Base-by-base conservation (phyloP, 2,329 filamentous ascomycete genomes). In the Colletotrichum sp. region DNA sequence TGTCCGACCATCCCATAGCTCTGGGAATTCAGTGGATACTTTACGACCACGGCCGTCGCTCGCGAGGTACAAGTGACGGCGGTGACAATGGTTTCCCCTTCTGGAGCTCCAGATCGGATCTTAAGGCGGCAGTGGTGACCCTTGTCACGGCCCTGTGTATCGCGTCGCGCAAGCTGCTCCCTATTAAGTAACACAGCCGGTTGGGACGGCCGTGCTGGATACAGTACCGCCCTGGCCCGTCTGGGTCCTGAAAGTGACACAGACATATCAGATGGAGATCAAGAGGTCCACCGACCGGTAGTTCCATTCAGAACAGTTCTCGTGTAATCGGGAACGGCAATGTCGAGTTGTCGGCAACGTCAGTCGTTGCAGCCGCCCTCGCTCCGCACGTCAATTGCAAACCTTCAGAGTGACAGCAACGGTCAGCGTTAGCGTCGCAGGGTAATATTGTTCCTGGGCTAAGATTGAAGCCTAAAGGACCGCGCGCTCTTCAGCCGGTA, bases 101-200 rank as follows among this genome's bases (percentile, higher is more conserved):
- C 44, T 69, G 71, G 39, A 68, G 28, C 49, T 34, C 64, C 64
- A 76, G 74, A 69, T 74, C 70, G 70, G 71, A 73, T 65, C 71
- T 62, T 74, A 65, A 60, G 64, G 71, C 49, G 59, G 65, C 21
- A 62, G 65, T 74, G 28, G 55, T 32, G 26, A 69, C 65, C 74
- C 74, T 69, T 69, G 72, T 52, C 75, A 77, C 72, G 52, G 72
- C 75, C 67, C 72, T 62, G 72, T 77, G 72, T 71, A 71, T 77
- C 66, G 72, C 57, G 66, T 75, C 55, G 75, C 75, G 71, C 71
- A 75, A 75, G 71, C 72, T 71, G 75, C 72, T 77, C 72, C 75
- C 59, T 63, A 77, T 77, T 76, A 65, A 77, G 75, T 77, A 75
- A 77, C 67, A 76, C 66, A 36, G 66, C 75, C 75, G 75, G 67